Evolutionary conservation across 108 stramenopile species (phyloP).

Genomic region (Nitzschia palea): DNA sequence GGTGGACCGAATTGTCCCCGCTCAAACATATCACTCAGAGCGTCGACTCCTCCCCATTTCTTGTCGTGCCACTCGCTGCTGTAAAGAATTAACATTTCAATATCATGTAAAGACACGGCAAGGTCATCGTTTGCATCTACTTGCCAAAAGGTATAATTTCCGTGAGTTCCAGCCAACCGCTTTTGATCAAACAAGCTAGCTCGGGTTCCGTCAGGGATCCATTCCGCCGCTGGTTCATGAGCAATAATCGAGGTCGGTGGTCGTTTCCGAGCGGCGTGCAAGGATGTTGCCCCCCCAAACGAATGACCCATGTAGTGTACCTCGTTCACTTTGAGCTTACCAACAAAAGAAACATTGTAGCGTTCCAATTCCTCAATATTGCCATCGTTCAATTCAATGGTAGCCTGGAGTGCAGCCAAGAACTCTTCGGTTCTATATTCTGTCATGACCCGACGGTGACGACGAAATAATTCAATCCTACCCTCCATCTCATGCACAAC

Average conservation of each 20-base stretch:
- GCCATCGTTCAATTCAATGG: slow-evolving; percentile 28
- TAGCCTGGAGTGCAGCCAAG: slow-evolving; percentile 30
- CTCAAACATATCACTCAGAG: slow-evolving; percentile 35
- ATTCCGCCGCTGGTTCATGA: slow-evolving; percentile 63
- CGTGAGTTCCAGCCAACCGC: slow-evolving; percentile 5
- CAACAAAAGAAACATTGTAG: slow-evolving; percentile 34
- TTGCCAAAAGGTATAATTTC: slow-evolving; percentile 10
- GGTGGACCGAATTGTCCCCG: slow-evolving; percentile 32
- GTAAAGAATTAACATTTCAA: slow-evolving; percentile 40
- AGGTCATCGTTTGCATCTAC: slow-evolving; percentile 9
- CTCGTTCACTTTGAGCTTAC: slow-evolving; percentile 31
- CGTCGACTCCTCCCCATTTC: slow-evolving; percentile 37
- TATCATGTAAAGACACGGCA: slow-evolving; percentile 28
- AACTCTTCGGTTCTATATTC: slow-evolving; percentile 47
- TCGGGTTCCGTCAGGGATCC: slow-evolving; percentile 55
- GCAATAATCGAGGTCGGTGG: slow-evolving; percentile 44
- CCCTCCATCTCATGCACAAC: not conserved
- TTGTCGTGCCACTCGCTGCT: slow-evolving; percentile 41
- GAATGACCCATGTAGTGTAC: slow-evolving; percentile 63
- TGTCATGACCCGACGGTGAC: slow-evolving; percentile 32
- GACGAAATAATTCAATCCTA: slow-evolving; percentile 5
- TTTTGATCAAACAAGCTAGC: slow-evolving; percentile 28
- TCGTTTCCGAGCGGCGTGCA: slow-evolving; percentile 42
- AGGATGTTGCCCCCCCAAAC: slow-evolving; percentile 60
- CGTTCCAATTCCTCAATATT: slow-evolving; percentile 30